A percentile compares a stretch with the other conserved stretches of the same genome.
phyloP scores from a whole-genome alignment of 2,329 filamentous ascomycete species.

The Sarocladium oryzae region DNA sequence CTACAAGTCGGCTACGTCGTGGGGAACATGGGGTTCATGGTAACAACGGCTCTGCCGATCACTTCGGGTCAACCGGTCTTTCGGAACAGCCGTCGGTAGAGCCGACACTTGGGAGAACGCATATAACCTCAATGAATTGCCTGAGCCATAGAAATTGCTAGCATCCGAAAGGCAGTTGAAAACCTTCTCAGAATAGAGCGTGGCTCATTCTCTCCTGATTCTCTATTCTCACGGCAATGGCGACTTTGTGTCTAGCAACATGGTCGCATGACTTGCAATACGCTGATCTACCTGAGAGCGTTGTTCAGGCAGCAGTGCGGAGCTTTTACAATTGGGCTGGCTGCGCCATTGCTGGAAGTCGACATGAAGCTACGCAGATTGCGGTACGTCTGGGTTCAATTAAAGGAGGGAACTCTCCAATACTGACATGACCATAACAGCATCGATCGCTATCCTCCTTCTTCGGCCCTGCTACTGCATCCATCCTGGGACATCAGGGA shows the following conservation, averaged over 20 bases:
- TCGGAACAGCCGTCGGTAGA: not conserved
- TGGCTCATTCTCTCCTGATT: not conserved
- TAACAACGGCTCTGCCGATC: not conserved
- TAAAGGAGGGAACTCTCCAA: no score
- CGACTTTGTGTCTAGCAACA: not conserved
- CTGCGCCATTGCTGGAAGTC: slow-evolving; percentile 4
- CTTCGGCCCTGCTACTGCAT: not conserved
- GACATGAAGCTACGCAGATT: not conserved
- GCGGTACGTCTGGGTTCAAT: not conserved
- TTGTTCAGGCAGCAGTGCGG: not conserved
- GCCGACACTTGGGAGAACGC: not conserved
- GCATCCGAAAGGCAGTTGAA: no score
- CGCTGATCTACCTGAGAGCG: not conserved
- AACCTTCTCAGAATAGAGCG: no score
- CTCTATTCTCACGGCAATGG: not conserved
- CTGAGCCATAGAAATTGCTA: not conserved
- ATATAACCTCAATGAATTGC: not conserved
- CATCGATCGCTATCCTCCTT: not conserved
- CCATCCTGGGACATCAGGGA: not conserved
- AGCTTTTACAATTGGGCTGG: slow-evolving; percentile 8
- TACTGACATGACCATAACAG: no score
- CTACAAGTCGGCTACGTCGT: no score
- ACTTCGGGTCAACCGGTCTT: not conserved
- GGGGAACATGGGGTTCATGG: no score
- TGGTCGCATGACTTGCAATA: not conserved